Evolutionary conservation across 495 filamentous ascomycete genomes (phyloP), one percentile per base, ranked within the genome.

Genomic region (Trichoderma asperelloides): DNA sequence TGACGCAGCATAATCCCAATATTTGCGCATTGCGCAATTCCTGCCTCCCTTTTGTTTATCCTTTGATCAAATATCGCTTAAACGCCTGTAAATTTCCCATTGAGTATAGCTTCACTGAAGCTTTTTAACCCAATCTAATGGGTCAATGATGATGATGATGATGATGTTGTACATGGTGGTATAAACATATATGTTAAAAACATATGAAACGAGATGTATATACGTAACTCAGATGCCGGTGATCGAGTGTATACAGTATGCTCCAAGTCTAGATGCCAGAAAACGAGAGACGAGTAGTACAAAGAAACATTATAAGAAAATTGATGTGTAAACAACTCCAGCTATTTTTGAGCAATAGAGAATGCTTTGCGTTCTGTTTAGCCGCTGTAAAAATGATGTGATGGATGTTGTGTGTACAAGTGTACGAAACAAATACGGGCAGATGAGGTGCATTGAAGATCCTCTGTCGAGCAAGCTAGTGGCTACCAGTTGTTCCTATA

Each of bases 401-500:
- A 37, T 37, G 33, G 9, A 18, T 45, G 41, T 16, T 9, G 5
- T 18, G 18, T 15, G 41, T 45, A 45, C 18, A 55, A n/a, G n/a
- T 9, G n/a, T 3, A 25, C 25, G n/a, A 23, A 23, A 23, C 6
- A 55, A 55, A 55, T n/a, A 23, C 1, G n/a, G 21, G 8, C 8
- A 55, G 8, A 21, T 1, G 6, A 21, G 49, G 49, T n/a, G n/a
- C n/a, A 7, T 15, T 23, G n/a, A 55, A 55, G 11, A 16, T 21
- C 16, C 49, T 25, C n/a, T 9, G 49, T 5, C 8, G 21, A 21
- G 18, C 16, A 55, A 55, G 9, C 21, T 23, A 55, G 21, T 21
- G 49, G 21, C 49, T 55, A 21, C 27, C 70, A 62, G 71, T 77
- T 39, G 57, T 70, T 23, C 72, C 70, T 65, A 81, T 78, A 30